These are phyloP conservation scores for Gastrolobium villosum DNA, from an alignment of 306 rosid genomes.

Conservation along the genomic window DNA sequence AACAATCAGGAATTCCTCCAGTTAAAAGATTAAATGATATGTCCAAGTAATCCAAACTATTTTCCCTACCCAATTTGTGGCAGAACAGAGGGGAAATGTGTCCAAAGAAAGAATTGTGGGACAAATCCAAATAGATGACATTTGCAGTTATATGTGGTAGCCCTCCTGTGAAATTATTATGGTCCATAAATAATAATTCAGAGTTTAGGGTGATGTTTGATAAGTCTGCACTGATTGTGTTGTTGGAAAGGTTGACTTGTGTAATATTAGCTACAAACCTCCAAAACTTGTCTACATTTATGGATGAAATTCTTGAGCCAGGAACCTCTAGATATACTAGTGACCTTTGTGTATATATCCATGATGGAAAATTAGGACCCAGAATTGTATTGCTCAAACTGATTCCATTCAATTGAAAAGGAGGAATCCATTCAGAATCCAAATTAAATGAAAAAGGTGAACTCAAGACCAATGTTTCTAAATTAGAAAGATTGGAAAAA, in stretches of 20 bases:
- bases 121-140: slow-evolving; percentile 25
- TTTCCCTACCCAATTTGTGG: slow-evolving; percentile 18
- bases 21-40: slow-evolving; percentile 30
- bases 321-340: background rate
- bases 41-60: slow-evolving; percentile 34
- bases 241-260: slow-evolving; percentile 39
- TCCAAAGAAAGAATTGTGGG: slow-evolving; percentile 46
- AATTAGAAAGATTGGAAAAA: slow-evolving; percentile 26
- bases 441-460: slow-evolving; percentile 33
- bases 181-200: background rate
- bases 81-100: slow-evolving; percentile 47
- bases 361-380: slow-evolving; percentile 49
- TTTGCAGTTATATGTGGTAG: slow-evolving; percentile 50
- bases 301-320: background rate
- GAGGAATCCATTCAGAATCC: slow-evolving; percentile 44
- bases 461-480: background rate
- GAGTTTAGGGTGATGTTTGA: slow-evolving; percentile 45
- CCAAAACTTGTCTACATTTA: slow-evolving; percentile 29
- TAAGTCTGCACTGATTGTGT: slow-evolving; percentile 45
- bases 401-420: slow-evolving; percentile 32
- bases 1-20: slow-evolving; percentile 39
- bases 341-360: slow-evolving; percentile 42
- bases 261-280: slow-evolving; percentile 43
- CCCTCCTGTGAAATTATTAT: slow-evolving; percentile 42
- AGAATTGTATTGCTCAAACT: background rate